Base-by-base conservation (phyloP, 225 moss, liverwort and hornwort genomes). In the Thuidium tamariscinum region DNA sequence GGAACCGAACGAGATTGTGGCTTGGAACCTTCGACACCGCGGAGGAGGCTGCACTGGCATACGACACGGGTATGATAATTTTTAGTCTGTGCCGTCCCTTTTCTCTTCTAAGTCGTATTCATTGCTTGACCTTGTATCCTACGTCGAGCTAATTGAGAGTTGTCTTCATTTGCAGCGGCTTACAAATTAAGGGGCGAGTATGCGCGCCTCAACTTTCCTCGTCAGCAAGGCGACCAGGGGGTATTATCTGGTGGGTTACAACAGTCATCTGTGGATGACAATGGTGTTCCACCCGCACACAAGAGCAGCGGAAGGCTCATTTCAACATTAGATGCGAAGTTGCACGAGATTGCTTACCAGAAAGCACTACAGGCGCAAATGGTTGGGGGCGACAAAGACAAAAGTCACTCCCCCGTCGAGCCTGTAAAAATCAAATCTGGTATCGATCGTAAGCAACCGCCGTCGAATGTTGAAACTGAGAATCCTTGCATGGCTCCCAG, bases 21-120 rank as follows among this genome's bases (percentile, higher is more conserved):
- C 92, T 97, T 19, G 97, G 97, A 18, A 97, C 97, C 0, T 97
- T 97, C 55, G 97, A 97, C 19, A 97, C 97, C 19, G 97, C 97
- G 30, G 96, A 95, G 37, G 96, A 97, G 46, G 97, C 97, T 1
- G 97, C 97, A 13, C 84, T 92, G 20, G 97, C 97, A 0, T 97
- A 97, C 52, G 97, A 97, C 56, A 91, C 94, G 51, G 97, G 92
- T 92, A 82, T 8, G 86, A 18, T 3, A 30, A 19, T 4, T 52
- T 0, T 15, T 1, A 19, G 8, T 3, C 8, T 36, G 14, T 25
- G 41, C 7, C 1, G 1, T 7, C 4, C 20, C 5, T 34, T 16
- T 2, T 16, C 3, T 0, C 0, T 10, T 26, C 23, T 8, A 3
- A 22, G 13, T 26, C 13, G 1, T 17, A 32, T 27, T 2, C 9